These are phyloP conservation scores for Sparassis latifolia DNA, from an alignment of 1,284 basidiomycete species.

Conservation along the genomic window DNA sequence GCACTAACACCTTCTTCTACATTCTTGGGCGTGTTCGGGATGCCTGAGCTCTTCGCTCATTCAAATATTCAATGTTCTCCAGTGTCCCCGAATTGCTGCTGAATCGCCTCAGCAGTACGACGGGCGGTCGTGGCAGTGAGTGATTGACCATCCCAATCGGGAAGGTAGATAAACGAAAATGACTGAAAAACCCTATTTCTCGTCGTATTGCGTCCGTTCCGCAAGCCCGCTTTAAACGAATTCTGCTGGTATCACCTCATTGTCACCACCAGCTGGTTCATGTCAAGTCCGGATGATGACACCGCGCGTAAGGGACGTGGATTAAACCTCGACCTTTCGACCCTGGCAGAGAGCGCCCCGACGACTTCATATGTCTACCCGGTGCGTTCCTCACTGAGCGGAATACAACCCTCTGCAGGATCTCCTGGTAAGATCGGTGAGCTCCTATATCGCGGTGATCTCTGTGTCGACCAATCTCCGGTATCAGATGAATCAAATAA, in stretches of 20 bases:
- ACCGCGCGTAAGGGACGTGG: neutral
- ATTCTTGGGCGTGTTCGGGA: too few relatives aligned
- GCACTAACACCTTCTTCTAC: too few relatives aligned
- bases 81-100: too few relatives aligned
- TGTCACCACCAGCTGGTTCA: conserved; percentile 1
- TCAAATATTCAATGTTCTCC: too few relatives aligned
- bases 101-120: too few relatives aligned
- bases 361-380: conserved; percentile 24
- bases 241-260: neutral
- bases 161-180: too few relatives aligned
- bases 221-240: too few relatives aligned
- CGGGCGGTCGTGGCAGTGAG: too few relatives aligned
- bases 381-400: conserved; percentile 25
- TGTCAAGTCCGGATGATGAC: conserved; percentile 2
- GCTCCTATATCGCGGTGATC: conserved; percentile 3
- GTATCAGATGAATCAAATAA: conserved; percentile 5
- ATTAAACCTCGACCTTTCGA: neutral
- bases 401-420: conserved; percentile 21
- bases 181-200: too few relatives aligned
- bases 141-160: too few relatives aligned
- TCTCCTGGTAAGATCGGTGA: conserved; percentile 6
- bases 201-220: too few relatives aligned
- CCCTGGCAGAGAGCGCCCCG: neutral
- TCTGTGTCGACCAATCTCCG: neutral
- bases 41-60: too few relatives aligned